Base-by-base conservation (phyloP, 352 stramenopile genomes). In the Phytophthora brassicae region DNA sequence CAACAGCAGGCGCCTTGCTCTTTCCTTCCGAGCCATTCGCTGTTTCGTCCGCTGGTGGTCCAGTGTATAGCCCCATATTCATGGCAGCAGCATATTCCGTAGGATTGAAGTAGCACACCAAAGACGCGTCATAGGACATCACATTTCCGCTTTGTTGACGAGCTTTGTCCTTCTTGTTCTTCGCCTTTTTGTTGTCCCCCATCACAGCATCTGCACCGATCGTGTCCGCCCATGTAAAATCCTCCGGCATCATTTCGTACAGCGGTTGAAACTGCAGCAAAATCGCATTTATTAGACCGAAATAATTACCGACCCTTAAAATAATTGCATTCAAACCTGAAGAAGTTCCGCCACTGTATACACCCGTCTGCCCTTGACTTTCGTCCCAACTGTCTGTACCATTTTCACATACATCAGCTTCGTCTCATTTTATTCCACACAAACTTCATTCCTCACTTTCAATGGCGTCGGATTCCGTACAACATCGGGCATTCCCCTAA, bases 41-140 rank as follows among this genome's bases (percentile, higher is more conserved):
- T 11, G 4, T 41, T 46, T 49, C 54, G 19, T 67, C 64, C 28
- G 61, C 53, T 28, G 58, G 62, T 26, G 63, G 79, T 29, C 76
- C 78, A 4, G 77, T 89, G 44, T 81, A 84, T 1, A 91, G 72
- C 22, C 77, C 76, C 70, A 82, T 86, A 16, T 74, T 71, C 68
- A 77, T 68, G 36, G 81, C 81, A 0, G 82, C 75, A 3, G 82
- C 60, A 60, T 92, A 92, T 55, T 92, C 82, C 36, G 68, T 89
- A 41, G 82, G 82, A 43, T 90, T 93, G 54, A 91, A 93, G 50
- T 90, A 91, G 29, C 77, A 84, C 53, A 87, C 71, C 43, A 90
- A 75, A 6, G 79, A 87, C 43, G 84, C 73, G 29, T 91, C 84
- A 66, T 90, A 93, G 57, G 81, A 78, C 60, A 87, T 57, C 68